Base-by-base conservation (phyloP, 441 rosid species). In the Theobroma grandiflorum region DNA sequence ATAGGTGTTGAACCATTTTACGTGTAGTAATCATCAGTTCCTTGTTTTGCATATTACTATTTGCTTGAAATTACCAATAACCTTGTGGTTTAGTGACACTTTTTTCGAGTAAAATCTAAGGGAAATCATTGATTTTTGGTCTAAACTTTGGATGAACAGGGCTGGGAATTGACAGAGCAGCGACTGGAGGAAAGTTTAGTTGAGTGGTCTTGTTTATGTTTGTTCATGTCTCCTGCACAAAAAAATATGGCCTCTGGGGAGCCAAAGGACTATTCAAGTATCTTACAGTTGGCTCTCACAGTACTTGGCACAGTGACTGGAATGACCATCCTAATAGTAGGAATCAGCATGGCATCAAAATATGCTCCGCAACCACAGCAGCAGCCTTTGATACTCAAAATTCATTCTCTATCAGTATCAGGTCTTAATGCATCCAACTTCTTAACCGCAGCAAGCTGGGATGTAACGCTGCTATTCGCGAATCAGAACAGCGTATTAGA, bases 311-410 rank as follows among this genome's bases (percentile, higher is more conserved):
- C 68, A 22, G 33, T 53, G 4, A 64, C 78, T 6, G 74, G 73
- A 22, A 12, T 62, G 35, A 50, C 40, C 31, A 63, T 73, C 72
- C 50, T 79, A 16, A 64, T 64, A 72, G 31, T 63, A 2, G 82
- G 77, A 31, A 38, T 79, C 40, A 49, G 50, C 40, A 79, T 79
- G 82, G 76, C 82, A 14, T 72, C 62, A n/a, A 72, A 53, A 40
- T 79, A 79, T 15, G 82, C 65, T 26, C 82, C 82, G 0, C 16
- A 63, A 53, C 72, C 77, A 2, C 81, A 78, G 1, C 65, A 72
- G 26, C 78, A 79, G 9, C 82, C 82, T 12, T 45, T 79, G 47
- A 26, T 79, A 50, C 42, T 79, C 50, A 79, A 73, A 79, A 58
- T 79, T 4, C 78, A 79, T 50, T 15, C 50, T 16, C 16, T 76